Base-by-base conservation (phyloP, 768 basidiomycete genomes). In the Chiua virens region DNA sequence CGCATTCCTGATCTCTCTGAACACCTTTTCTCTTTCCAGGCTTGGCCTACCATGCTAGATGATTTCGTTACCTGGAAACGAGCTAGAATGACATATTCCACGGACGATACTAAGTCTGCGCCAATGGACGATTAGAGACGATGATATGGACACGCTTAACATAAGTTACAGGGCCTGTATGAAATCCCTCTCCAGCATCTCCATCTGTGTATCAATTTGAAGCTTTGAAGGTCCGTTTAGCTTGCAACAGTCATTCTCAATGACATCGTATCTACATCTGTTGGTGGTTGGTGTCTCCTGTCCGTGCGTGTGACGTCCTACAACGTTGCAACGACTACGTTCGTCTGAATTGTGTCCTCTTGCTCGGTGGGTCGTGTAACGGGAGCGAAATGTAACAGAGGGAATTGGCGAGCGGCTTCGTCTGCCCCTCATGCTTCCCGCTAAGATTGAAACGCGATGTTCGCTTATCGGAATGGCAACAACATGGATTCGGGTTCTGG, bases 41-140 rank as follows among this genome's bases (percentile, higher is more conserved):
- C 88, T 30, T 92, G 90, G 90, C 90, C 90, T 1, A 87, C 88
- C 14, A 72, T 90, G 55, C 69, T 92, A 40, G 90, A 92, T 59
- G 83, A 89, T 54, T 92, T 92, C 60, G 87, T 84, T 6, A 63
- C 64, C 3, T 89, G 84, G 86, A 89, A 85, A 63, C 73, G 67
- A 52, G 52, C 50, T 6, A 70, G 56, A 50, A 47, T 41, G 45
- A 25, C 51, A 45, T 32, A 10, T 22, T 36, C 52, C 8, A 48
- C 43, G 27, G 43, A 42, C 51, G 32, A 42, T n/a, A n/a, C n/a
- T 35, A 46, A 5, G 25, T 13, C 46, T 45, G 45, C 43, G 36
- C 22, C 39, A 14, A 39, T n/a, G 25, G 50, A 48, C 40, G 44
- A 51, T 11, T 35, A 22, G 22, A 20, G 45, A 47, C 27, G 14